Conservation (phyloP, 192 early-diverging fungal species). For the Podila minutissima region DNA sequence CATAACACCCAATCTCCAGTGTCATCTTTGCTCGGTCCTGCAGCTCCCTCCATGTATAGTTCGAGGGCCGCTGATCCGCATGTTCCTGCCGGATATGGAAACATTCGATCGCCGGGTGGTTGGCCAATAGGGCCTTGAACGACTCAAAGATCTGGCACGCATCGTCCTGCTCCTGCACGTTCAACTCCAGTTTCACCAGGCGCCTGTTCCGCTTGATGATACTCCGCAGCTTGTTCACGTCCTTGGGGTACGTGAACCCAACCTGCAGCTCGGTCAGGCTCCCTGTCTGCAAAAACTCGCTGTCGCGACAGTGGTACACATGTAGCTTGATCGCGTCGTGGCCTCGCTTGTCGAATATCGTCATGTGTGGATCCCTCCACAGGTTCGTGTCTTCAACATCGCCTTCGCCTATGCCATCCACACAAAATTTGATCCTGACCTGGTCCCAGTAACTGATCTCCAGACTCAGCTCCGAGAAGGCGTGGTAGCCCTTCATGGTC, state of each 20-base stretch:
- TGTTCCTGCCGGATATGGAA: slow-evolving; percentile 24
- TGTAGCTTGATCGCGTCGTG: slow-evolving; percentile 11
- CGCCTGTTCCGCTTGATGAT: slow-evolving; percentile 30
- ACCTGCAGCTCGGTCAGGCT: slow-evolving; percentile 26
- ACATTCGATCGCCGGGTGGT: slow-evolving; percentile 20
- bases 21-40: slow-evolving; percentile 36
- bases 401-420: slow-evolving; percentile 3
- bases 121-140: slow-evolving; percentile 27
- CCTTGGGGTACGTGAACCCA: slow-evolving; percentile 15
- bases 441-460: slow-evolving; percentile 19
- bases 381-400: slow-evolving; percentile 2
- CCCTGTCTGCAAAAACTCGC: slow-evolving; percentile 2
- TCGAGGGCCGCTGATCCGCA: slow-evolving; percentile 14
- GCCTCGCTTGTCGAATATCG: too few species aligned
- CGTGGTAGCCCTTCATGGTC: slow-evolving; percentile 2
- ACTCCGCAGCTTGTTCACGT: slow-evolving; percentile 31
- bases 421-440: slow-evolving; percentile 22
- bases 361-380: too few species aligned
- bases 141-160: slow-evolving; percentile 42
- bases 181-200: slow-evolving; percentile 14
- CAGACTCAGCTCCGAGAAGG: slow-evolving; percentile 17
- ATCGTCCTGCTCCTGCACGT: slow-evolving; percentile 20
- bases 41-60: slow-evolving; percentile 23
- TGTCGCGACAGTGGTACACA: slow-evolving; percentile 9
- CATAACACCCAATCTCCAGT: slow-evolving; percentile 23